Evolutionary conservation across 2,329 filamentous ascomycete species (phyloP), one percentile per base, ranked within the genome.

Genomic region (Truncatella angustata): DNA sequence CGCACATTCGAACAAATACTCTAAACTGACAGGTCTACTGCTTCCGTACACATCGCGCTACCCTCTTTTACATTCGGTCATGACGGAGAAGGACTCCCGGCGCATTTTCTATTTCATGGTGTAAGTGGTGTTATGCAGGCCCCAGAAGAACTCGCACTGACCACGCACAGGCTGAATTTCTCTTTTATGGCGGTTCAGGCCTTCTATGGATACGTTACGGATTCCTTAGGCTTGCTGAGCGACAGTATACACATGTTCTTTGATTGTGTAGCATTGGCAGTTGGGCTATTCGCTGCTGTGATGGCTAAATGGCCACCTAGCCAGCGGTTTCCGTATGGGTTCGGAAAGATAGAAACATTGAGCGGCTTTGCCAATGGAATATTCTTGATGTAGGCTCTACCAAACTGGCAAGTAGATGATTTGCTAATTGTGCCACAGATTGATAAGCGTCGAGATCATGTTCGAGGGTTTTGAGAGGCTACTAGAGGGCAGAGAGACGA

Each of bases 201-300:
- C 36, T 91, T 93, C 56, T 99, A 99, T 65, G 94, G 94, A 45
- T 95, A 94, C 62, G 74, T 94, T 10, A 97, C 91, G 3, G 92
- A 96, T 60, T 99, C 94, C 0, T 76, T 99, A 4, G 94, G 94
- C 3, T 79, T 99, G n/a, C 82, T 99, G 16, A 96, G 91, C 60
- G 94, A 99, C 70, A 97, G 92, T 63, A 94, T 99, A 57, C 94
- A 99, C 72, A 99, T 99, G 94, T 93, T 99, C 64, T 97, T 99
- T 63, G 94, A 99, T 71, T 99, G 94, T 60, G 85, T 97, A 32
- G 94, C 93, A 18, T 80, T 99, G 24, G 84, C 90, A 1, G 91
- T 99, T 32, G 94, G 94, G 10, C 77, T 99, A 9, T 87, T 93
- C 61, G 94, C 94, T 24, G 88, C 93, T 2, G 91, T 99, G 5